Conservation (phyloP, 2,329 filamentous ascomycete species). For the Penicillium sp. region DNA sequence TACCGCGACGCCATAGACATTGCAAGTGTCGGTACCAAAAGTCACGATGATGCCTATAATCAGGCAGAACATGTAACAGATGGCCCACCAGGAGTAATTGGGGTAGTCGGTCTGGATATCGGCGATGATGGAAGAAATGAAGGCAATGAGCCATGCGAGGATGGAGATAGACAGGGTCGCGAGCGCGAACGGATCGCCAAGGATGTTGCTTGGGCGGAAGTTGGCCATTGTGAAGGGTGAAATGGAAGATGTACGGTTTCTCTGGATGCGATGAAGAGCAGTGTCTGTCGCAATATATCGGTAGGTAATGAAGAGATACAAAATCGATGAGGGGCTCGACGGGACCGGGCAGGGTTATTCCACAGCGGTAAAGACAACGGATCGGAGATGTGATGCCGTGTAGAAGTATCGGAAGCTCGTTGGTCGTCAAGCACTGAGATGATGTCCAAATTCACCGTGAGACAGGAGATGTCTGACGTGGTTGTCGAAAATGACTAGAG, state of each 20-base stretch:
- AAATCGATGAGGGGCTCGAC: slow-evolving; percentile 11
- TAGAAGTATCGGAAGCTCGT: slow-evolving; percentile 1
- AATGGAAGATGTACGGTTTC: slow-evolving; percentile 13
- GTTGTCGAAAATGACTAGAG: slow-evolving; percentile 9
- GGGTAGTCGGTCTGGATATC: slow-evolving; percentile 64
- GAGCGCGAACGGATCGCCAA: slow-evolving; percentile 94
- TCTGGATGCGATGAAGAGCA: slow-evolving; percentile 26
- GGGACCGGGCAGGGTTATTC: slow-evolving; percentile 1
- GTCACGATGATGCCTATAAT: slow-evolving; percentile 80
- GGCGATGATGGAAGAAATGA: slow-evolving; percentile 81
- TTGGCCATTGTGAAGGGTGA: slow-evolving; percentile 47
- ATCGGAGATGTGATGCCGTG: neutral
- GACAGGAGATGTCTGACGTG: neutral
- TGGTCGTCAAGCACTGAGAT: neutral
- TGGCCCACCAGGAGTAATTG: slow-evolving; percentile 89
- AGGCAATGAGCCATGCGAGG: slow-evolving; percentile 91
- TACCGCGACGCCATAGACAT: slow-evolving; percentile 88
- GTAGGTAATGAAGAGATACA: slow-evolving; percentile 9
- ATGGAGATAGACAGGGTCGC: slow-evolving; percentile 89
- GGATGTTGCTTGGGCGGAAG: slow-evolving; percentile 83
- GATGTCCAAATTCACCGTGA: neutral
- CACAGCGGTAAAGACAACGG: neutral
- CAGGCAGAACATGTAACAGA: slow-evolving; percentile 81
- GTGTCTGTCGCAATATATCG: slow-evolving; percentile 29
- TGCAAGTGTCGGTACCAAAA: slow-evolving; percentile 78